These are phyloP conservation scores for Bondarzewia mesenterica DNA, from an alignment of 1,284 basidiomycete genomes.

Conservation along the genomic window DNA sequence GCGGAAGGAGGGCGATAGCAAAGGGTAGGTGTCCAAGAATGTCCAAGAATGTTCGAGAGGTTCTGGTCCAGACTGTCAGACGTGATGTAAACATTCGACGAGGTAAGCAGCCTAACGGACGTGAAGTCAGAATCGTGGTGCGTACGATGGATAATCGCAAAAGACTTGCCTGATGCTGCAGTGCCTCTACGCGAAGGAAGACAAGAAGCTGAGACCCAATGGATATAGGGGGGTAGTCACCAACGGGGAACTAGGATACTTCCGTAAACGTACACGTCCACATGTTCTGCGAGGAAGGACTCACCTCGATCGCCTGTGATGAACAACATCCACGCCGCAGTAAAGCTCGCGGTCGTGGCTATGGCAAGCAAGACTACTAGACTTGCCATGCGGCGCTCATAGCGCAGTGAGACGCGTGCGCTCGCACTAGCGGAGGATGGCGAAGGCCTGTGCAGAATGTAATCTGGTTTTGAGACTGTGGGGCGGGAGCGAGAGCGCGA, in stretches of 20 bases:
- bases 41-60: too few species aligned
- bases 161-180: too few species aligned
- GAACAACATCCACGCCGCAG: slow-evolving; percentile 1
- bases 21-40: too few species aligned
- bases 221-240: too few species aligned
- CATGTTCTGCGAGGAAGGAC: not conserved
- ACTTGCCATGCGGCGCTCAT: slow-evolving; percentile 1
- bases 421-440: not conserved
- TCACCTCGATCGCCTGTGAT: not conserved
- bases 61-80: too few species aligned
- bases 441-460: not conserved
- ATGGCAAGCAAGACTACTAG: slow-evolving; percentile 1
- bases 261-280: not conserved
- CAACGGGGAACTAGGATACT: not conserved
- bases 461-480: not conserved
- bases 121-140: too few species aligned
- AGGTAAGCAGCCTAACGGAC: too few species aligned
- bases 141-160: too few species aligned
- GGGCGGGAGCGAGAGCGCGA: not conserved
- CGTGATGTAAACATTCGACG: too few species aligned
- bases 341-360: not conserved
- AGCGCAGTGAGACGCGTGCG: not conserved
- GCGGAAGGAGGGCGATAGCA: too few species aligned
- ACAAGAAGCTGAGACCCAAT: too few species aligned
- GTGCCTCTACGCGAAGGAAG: too few species aligned